Conservation (phyloP, 768 basidiomycete species). For the Boletus speciosus region DNA sequence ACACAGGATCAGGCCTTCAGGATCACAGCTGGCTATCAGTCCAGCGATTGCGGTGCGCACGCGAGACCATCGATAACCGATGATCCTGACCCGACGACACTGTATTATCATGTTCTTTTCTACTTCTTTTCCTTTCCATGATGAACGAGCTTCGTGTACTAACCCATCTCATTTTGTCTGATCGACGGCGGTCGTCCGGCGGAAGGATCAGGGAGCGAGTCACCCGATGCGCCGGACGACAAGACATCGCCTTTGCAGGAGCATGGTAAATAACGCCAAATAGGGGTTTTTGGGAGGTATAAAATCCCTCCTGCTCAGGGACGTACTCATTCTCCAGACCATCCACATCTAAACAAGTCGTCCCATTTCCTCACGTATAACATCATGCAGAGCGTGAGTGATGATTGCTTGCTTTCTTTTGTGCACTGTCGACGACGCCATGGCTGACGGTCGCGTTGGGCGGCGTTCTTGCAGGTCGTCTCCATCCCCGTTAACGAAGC, state of each 20-base stretch:
- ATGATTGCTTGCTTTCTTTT: not conserved
- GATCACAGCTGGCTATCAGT: not conserved
- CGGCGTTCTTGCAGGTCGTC: not conserved
- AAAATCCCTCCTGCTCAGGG: not conserved
- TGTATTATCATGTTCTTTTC: no score
- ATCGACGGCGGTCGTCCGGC: not conserved
- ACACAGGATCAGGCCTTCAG: not conserved
- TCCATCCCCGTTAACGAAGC: constrained; percentile 9
- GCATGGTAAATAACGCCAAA: constrained; percentile 1
- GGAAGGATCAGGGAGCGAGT: not conserved
- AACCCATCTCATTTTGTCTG: not conserved
- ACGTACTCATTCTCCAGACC: not conserved
- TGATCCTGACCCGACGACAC: no score
- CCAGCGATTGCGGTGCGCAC: no score
- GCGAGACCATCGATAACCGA: not conserved
- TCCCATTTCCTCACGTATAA: not conserved
- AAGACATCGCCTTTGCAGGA: not conserved
- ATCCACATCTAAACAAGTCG: not conserved
- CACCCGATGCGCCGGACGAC: not conserved
- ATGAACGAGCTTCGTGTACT: not conserved
- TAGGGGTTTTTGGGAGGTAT: not conserved
- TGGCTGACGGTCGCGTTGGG: not conserved
- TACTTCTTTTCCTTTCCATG: not conserved
- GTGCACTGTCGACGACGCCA: not conserved
- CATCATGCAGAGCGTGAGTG: constrained; percentile 22